Evolutionary conservation across 1,284 basidiomycete genomes (phyloP), one percentile per base, ranked within the genome.

Genomic region (Mycosarcoma mackinlayi): DNA sequence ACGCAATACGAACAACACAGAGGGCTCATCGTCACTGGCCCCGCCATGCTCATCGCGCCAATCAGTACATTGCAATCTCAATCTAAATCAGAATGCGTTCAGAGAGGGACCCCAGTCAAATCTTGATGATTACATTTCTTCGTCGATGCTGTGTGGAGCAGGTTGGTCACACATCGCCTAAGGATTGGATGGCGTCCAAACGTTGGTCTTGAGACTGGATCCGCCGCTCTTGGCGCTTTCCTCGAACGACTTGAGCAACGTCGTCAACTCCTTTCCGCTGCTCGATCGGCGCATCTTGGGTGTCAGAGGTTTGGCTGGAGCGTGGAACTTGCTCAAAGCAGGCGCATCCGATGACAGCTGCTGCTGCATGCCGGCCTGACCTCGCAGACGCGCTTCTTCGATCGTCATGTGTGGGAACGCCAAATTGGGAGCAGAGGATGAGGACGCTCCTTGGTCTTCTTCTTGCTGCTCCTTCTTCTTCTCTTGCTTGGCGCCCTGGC

Each of bases 331-430:
- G 65, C 51, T 64, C 49, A 69, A 56, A 19, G 57, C 70, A 16
- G 73, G 69, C 16, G 63, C 76, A n/a, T 64, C 57, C 23, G 62
- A 57, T n/a, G 63, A 71, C 19, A 66, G 68, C 39, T 75, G 78
- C 41, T 68, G 62, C 27, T 69, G 63, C 71, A 78, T 74, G 3
- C 67, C 75, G 28, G 76, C 72, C 34, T 72, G 64, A 11, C 67
- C 71, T 8, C 77, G 56, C 41, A 58, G 44, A 30, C 74, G 52
- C 8, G 76, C 77, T 57, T 76, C 73, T 39, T 75, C 72, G 49
- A 78, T 71, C 34, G 65, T 74, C 52, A 78, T 74, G 31, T 72
- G 52, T 1, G 69, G 67, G 48, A 75, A 67, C 14, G 53, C 48
- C 49, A 66, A 35, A 14, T 54, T 47, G 10, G 39, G 54, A 4